These are phyloP conservation scores for Prinsepia uniflora DNA, from an alignment of 306 rosid species.

Conservation along the genomic window DNA sequence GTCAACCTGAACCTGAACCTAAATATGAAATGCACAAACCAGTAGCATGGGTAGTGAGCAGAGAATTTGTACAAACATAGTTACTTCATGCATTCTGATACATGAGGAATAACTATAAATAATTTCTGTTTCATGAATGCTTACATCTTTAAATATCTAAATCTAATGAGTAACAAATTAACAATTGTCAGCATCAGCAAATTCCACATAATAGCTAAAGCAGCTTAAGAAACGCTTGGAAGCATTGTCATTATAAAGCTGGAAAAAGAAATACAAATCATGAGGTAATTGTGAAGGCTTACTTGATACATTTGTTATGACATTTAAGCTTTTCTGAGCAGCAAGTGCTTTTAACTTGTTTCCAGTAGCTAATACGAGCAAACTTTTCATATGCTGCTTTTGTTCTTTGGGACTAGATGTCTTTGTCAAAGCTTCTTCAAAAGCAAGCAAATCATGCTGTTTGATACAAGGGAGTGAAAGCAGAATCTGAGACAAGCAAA, in stretches of 20 bases:
- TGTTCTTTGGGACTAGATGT: slow-evolving; percentile 92
- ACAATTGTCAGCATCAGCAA: too few relatives aligned
- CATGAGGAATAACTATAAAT: too few relatives aligned
- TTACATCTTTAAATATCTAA: too few relatives aligned
- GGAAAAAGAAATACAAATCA: slow-evolving; percentile 15
- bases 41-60: neutral
- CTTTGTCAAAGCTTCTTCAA: slow-evolving; percentile 86
- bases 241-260: neutral
- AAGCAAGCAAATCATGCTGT: slow-evolving; percentile 72
- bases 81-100: too few relatives aligned
- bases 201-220: neutral
- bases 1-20: neutral
- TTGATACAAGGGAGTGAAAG: slow-evolving; percentile 73
- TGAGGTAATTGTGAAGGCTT: slow-evolving; percentile 28
- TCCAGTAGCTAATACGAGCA: slow-evolving; percentile 78
- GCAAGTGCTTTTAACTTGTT: slow-evolving; percentile 89
- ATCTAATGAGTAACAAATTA: too few relatives aligned
- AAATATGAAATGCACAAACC: neutral
- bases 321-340: slow-evolving; percentile 76
- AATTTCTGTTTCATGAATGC: too few relatives aligned
- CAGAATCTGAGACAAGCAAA: slow-evolving; percentile 46
- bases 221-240: neutral
- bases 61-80: too few relatives aligned
- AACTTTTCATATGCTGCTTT: slow-evolving; percentile 80
- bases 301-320: slow-evolving; percentile 91